Conservation (phyloP, 805 yeast species). For the Ogataea angusta region DNA sequence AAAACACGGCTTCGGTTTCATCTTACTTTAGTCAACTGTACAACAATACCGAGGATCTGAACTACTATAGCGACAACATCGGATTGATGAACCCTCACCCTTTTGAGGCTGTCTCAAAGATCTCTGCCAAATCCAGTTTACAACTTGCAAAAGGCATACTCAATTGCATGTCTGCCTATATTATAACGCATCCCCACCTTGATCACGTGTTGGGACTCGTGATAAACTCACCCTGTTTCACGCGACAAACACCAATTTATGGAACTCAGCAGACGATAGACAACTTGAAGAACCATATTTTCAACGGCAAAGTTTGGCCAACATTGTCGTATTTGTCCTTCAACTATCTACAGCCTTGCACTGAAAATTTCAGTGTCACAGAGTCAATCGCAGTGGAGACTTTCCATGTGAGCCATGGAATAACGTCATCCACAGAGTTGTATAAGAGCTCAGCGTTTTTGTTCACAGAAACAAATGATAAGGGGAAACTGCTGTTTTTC, state of each 20-base stretch:
- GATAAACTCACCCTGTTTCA: constrained; percentile 63
- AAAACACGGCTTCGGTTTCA: constrained; percentile 1
- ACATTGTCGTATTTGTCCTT: constrained; percentile 40
- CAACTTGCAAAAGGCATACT: constrained; percentile 27
- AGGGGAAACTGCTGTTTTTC: constrained; percentile 53
- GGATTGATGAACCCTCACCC: constrained; percentile 6
- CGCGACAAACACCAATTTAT: constrained; percentile 39
- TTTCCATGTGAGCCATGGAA: constrained; percentile 41
- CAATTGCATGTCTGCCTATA: constrained; percentile 39
- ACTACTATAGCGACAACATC: constrained; percentile 9
- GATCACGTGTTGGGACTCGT: constrained; percentile 75
- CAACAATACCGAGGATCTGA: constrained; percentile 10
- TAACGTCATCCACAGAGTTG: not conserved
- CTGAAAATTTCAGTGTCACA: not conserved
- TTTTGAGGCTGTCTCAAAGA: constrained; percentile 6
- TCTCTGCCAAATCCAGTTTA: constrained; percentile 4
- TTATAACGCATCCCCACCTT: constrained; percentile 79
- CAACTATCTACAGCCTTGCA: constrained; percentile 6
- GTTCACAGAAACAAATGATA: constrained; percentile 32
- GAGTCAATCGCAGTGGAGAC: constrained; percentile 30
- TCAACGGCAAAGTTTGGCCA: constrained; percentile 84
- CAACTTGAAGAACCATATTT: constrained; percentile 52
- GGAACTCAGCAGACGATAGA: constrained; percentile 54
- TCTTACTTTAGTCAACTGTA: constrained; percentile 19
- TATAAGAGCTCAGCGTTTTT: constrained; percentile 61